Percentiles rank a stretch among this genome's conserved stretches.
Conservation (phyloP, 2,329 filamentous ascomycete species). For the Elsinoe necatrix region DNA sequence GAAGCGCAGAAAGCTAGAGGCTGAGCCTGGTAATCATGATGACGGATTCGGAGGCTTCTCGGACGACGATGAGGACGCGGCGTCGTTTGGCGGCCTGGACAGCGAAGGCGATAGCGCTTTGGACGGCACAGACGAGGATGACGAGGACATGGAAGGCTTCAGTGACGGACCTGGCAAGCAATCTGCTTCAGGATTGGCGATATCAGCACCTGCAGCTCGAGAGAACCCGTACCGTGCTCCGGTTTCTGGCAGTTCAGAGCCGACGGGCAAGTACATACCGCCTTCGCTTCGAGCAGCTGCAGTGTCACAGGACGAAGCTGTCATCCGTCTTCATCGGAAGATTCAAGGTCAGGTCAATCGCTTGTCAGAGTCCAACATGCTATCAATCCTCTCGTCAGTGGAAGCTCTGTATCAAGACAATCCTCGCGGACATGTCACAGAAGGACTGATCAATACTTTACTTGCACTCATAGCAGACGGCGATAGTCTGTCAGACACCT, state of each 20-base stretch:
- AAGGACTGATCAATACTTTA: slow-evolving; percentile 66
- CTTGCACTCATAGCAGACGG: slow-evolving; percentile 72
- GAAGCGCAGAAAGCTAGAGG: slow-evolving; percentile 47
- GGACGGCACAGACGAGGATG: slow-evolving; percentile 25
- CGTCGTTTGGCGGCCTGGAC: slow-evolving; percentile 17
- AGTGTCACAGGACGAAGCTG: slow-evolving; percentile 54
- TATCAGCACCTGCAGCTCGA: slow-evolving; percentile 39
- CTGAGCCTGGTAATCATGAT: slow-evolving; percentile 21
- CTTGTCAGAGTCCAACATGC: slow-evolving; percentile 80
- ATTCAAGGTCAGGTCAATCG: slow-evolving; percentile 86
- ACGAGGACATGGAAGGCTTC: slow-evolving; percentile 32
- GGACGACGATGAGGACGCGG: slow-evolving; percentile 15
- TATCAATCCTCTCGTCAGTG: slow-evolving; percentile 73
- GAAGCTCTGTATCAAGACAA: slow-evolving; percentile 77
- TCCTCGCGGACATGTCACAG: slow-evolving; percentile 80
- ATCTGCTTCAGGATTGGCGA: slow-evolving; percentile 23
- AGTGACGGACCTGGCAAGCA: slow-evolving; percentile 31
- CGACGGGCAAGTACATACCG: slow-evolving; percentile 70
- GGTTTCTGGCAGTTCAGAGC: slow-evolving; percentile 29
- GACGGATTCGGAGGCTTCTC: slow-evolving; percentile 21
- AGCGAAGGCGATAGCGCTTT: slow-evolving; percentile 25
- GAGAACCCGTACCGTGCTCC: slow-evolving; percentile 91
- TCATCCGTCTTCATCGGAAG: slow-evolving; percentile 64
- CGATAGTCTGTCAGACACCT: slow-evolving; percentile 73
- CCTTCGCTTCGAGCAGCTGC: slow-evolving; percentile 63